Conservation (phyloP, 1,284 basidiomycete species). For the Salmacisia buchloeana region DNA sequence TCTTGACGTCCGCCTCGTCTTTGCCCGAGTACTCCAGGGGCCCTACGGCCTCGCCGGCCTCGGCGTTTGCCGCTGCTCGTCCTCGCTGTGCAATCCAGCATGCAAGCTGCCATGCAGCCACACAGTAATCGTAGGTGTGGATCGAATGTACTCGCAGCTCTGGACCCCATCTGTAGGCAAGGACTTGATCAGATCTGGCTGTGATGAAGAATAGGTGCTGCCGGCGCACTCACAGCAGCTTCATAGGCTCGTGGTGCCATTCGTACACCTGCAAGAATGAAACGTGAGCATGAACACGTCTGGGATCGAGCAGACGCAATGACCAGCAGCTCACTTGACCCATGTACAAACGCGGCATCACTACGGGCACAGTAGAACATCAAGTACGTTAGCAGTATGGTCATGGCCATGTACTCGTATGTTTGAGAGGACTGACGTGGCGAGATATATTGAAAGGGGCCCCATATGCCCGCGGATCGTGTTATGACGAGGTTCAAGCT, state of each 20-base stretch:
- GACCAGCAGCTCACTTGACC: constrained; percentile 7
- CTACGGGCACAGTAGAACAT: not conserved
- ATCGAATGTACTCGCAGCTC: constrained; percentile 30
- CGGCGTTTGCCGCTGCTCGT: constrained; percentile 17
- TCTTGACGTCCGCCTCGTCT: constrained; percentile 18
- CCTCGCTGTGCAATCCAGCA: constrained; percentile 21
- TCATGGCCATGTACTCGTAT: constrained; percentile 5
- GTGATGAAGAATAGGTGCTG: not conserved
- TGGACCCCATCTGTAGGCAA: constrained; percentile 20
- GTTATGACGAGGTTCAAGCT: constrained; percentile 27
- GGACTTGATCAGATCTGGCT: not conserved
- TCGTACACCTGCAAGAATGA: constrained; percentile 15
- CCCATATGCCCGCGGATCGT: constrained; percentile 31
- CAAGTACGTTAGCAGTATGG: no score
- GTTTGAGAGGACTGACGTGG: constrained; percentile 17
- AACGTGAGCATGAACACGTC: not conserved
- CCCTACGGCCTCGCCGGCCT: constrained; percentile 28
- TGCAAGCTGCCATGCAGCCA: constrained; percentile 24
- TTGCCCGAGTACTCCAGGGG: constrained; percentile 27
- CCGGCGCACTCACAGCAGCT: constrained; percentile 15
- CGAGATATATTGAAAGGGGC: constrained; percentile 19
- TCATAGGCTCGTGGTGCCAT: constrained; percentile 22
- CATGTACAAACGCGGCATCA: constrained; percentile 6
- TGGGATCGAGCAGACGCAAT: no score
- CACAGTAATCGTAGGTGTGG: constrained; percentile 30